Base-by-base conservation (phyloP, 106 monocot genomes). In the Dendrobium huoshanense region DNA sequence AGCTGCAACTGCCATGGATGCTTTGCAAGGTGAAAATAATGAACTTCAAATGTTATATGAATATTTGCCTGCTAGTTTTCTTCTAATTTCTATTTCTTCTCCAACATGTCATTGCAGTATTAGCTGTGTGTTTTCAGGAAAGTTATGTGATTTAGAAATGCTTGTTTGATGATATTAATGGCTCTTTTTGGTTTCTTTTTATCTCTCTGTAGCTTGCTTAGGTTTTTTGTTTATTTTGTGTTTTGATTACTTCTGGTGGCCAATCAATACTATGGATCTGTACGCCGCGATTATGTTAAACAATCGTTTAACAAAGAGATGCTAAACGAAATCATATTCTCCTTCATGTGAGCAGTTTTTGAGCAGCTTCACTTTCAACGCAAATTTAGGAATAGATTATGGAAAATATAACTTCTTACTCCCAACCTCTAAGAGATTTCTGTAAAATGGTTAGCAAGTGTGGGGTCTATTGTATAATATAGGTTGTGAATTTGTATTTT, bases 11-110 rank as follows among this genome's bases (percentile, higher is more conserved):
- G 85, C 85, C 48, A 81, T 85, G 85, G 85, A 85, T 22, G 83
- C 85, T 73, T 79, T 88, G 65, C 88, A 85, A 88, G 88, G 88
- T 88, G 77, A 88, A 33, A 31, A 31, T 37, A 31, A 22, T 70
- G 27, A 75, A 70, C 33, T 70, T 70, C 70, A 37, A 37, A 37
- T 70, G 31, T 70, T 20, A 13, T 70, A 70, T 70, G 10, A 15
- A 70, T 31, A 9, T 70, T 70, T 70, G 15, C 33, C 33, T 70
- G 1, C 31, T 70, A 37, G 48, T 61, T 8, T 61, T 61, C 22
- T 22, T 10, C 61, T 61, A 61, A 61, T 61, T 22, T 61, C 37
- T 4, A 1, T 11, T 37, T 37, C 37, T 15, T 15, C 2, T 1
- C 37, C 70, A n/a, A 31, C 33, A 33, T 70, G 19, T 37, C 10